A percentile compares a stretch with the other conserved stretches of the same genome.
Evolutionary conservation across 2,329 filamentous ascomycete genomes (phyloP).

Genomic region (Aspergillus brasiliensis): DNA sequence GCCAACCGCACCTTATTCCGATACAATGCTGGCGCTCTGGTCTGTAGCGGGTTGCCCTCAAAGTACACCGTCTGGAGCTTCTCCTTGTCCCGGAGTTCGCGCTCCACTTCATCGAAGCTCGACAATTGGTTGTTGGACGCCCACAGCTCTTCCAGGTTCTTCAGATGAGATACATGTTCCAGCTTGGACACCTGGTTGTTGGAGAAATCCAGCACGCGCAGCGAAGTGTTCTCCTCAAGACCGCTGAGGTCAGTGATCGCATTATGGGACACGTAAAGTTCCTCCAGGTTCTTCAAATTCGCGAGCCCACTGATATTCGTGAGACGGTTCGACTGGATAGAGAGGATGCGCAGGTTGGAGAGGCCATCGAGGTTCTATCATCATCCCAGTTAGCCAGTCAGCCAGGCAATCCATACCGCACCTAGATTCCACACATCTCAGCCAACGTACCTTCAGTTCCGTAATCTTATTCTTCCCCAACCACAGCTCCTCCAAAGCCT

Average conservation of each 20-base stretch:
- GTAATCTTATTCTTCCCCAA: constrained; percentile 96
- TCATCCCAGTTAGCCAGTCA: constrained; percentile 8
- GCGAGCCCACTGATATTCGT: constrained; percentile 73
- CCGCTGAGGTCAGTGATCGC: constrained; percentile 76
- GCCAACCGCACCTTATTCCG: constrained; percentile 90
- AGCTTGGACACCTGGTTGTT: constrained; percentile 82
- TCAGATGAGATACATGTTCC: constrained; percentile 68
- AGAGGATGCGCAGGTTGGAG: constrained; percentile 79
- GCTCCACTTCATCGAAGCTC: constrained; percentile 80
- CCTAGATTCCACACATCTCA: background rate
- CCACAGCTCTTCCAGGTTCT: constrained; percentile 86
- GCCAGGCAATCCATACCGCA: constrained; percentile 8
- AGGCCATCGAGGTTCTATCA: constrained; percentile 67
- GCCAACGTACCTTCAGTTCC: constrained; percentile 62
- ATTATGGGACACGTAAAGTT: constrained; percentile 96
- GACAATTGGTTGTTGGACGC: constrained; percentile 82
- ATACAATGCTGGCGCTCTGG: constrained; percentile 77
- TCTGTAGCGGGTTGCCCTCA: constrained; percentile 89
- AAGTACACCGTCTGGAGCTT: constrained; percentile 89
- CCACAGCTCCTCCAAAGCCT: constrained; percentile 85
- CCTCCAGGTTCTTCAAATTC: constrained; percentile 75
- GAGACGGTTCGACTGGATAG: constrained; percentile 94
- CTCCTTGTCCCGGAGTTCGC: constrained; percentile 74
- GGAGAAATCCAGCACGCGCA: constrained; percentile 83
- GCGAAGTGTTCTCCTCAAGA: constrained; percentile 65